Percentiles rank a stretch among this genome's conserved stretches.
These are phyloP conservation scores for Trichoderma sp. DNA, from an alignment of 2,329 filamentous ascomycete species.

Conservation along the genomic window DNA sequence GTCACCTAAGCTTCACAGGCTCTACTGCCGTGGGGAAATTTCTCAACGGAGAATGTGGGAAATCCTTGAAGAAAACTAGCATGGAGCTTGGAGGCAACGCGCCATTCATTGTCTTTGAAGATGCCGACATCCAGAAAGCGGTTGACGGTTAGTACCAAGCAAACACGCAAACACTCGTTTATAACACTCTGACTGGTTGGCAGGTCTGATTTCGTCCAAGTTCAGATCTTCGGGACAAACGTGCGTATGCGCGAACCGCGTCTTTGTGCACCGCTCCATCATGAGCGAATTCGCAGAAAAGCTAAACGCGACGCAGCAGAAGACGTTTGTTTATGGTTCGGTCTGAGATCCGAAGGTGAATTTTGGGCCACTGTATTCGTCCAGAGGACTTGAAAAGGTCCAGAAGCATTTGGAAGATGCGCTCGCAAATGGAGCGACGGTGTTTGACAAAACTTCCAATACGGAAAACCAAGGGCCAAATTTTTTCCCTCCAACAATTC, in stretches of 20 bases:
- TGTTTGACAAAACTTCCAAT: background rate
- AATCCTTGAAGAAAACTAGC: background rate
- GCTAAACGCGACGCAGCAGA: background rate
- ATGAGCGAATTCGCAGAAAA: background rate
- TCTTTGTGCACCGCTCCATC: background rate
- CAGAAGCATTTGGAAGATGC: slow-evolving; percentile 64
- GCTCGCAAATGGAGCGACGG: slow-evolving; percentile 50
- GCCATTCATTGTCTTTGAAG: slow-evolving; percentile 25
- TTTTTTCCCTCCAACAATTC: background rate
- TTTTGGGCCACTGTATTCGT: slow-evolving; percentile 64
- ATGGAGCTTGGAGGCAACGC: background rate
- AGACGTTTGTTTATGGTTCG: background rate
- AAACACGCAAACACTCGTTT: background rate
- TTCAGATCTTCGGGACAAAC: background rate
- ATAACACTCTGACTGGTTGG: background rate
- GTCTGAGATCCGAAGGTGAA: slow-evolving; percentile 52
- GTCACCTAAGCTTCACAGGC: background rate
- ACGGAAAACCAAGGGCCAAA: background rate
- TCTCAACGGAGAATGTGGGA: background rate
- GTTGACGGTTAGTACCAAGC: background rate
- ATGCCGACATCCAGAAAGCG: background rate
- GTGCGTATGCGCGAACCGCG: background rate
- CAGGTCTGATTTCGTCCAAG: background rate
- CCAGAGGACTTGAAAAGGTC: slow-evolving; percentile 54
- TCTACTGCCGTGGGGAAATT: background rate